Base-by-base conservation (phyloP, 768 basidiomycete species). In the Suillus plorans region DNA sequence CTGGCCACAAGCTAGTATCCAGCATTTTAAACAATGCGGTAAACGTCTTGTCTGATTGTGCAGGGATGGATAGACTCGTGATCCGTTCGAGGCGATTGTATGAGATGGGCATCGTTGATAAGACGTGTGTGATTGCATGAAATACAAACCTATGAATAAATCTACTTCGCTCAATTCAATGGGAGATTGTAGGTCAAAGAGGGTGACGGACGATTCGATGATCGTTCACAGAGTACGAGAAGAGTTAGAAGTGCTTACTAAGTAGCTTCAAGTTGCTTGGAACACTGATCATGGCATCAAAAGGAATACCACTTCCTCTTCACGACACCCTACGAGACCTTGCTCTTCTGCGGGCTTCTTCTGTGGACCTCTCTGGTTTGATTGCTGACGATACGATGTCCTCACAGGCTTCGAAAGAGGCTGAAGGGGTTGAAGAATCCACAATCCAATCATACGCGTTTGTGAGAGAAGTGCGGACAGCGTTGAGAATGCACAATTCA, bases 271-370 rank as follows among this genome's bases (percentile, higher is more conserved):
- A n/a, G n/a, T n/a, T 60, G 8, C 25, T 14, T 25, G 4, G 18
- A 31, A 31, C 28, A 9, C 13, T 20, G 13, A 67, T 41, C 34
- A 71, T 73, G 69, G 41, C 75, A 5, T 68, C 68, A 79, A 79
- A 77, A 77, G 62, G 70, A 63, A 68, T 86, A 65, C 83, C 86
- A 14, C 79, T 92, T 49, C 78, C 85, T 8, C 80, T 91, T 37
- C 74, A 80, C 64, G 82, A 86, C 63, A 86, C 86, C 8, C 80
- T 92, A 44, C 87, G 83, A 14, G 92, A 94, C 75, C 84, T 94
- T 28, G 90, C 91, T 6, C 74, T 91, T 39, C 77, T 93, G 22
- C 85, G 89, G 36, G 85, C 85, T 34, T 86, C 88, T 12, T 85
- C 83, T 28, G 65, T 84, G 53, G 78, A 82, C 65, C 68, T 84